Percentiles rank a stretch among this genome's conserved stretches.
Conservation (phyloP, 2,329 filamentous ascomycete genomes). For the Emmonsia crescens region DNA sequence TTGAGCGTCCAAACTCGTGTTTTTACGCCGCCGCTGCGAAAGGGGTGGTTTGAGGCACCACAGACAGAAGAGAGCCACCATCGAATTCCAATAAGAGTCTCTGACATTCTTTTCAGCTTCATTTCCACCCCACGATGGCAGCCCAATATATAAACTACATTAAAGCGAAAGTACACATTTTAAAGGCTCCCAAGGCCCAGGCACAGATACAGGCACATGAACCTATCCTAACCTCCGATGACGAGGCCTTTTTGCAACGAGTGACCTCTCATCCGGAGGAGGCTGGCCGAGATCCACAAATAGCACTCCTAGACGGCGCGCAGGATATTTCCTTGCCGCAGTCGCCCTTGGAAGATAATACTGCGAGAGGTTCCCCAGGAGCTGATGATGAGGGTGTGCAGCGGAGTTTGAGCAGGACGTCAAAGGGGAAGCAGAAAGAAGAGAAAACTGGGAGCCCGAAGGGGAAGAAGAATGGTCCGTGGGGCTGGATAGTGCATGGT, state of each 20-base stretch:
- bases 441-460: slow-evolving; percentile 15
- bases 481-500: slow-evolving; percentile 33
- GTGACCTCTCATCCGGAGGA: slow-evolving; percentile 36
- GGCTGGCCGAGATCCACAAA: slow-evolving; percentile 34
- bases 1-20: background rate
- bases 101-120: background rate
- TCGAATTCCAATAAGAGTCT: background rate
- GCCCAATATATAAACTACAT: slow-evolving; percentile 37
- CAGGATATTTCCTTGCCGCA: slow-evolving; percentile 41
- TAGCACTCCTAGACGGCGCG: slow-evolving; percentile 35
- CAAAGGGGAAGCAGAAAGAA: slow-evolving; percentile 13
- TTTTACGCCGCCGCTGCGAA: background rate
- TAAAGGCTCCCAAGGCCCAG: slow-evolving; percentile 18
- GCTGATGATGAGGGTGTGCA: slow-evolving; percentile 20
- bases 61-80: background rate
- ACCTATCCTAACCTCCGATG: slow-evolving; percentile 49
- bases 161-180: slow-evolving; percentile 28
- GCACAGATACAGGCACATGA: slow-evolving; percentile 21
- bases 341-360: slow-evolving; percentile 36
- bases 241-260: slow-evolving; percentile 46
- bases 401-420: slow-evolving; percentile 24
- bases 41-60: background rate
- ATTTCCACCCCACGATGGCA: slow-evolving; percentile 2
- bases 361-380: slow-evolving; percentile 10
- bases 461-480: slow-evolving; percentile 27